These are phyloP conservation scores for Coemansia sp. DNA, from an alignment of 192 early-diverging fungal genomes.

Conservation along the genomic window DNA sequence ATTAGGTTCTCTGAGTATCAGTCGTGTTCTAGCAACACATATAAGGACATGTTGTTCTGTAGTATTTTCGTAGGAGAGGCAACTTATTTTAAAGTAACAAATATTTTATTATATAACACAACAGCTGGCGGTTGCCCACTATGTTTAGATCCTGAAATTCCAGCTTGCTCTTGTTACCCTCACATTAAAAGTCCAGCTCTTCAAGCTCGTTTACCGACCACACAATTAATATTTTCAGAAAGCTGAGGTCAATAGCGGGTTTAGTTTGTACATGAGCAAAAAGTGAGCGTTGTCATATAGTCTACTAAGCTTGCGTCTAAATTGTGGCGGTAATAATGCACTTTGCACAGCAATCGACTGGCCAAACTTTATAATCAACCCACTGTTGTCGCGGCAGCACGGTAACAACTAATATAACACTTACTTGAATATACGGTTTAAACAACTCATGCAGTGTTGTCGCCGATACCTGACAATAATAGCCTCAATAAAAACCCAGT, in stretches of 20 bases:
- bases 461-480: no score
- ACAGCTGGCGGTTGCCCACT: conserved; percentile 53
- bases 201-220: conserved; percentile 78
- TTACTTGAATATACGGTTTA: conserved; percentile 71
- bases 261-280: conserved; percentile 64
- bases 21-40: no score
- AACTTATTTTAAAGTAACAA: no score
- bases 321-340: conserved; percentile 63
- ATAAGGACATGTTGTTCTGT: no score
- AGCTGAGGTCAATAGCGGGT: conserved; percentile 66
- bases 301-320: conserved; percentile 58
- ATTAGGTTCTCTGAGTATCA: no score
- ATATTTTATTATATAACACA: no score
- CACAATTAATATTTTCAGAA: conserved; percentile 79
- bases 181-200: conserved; percentile 89
- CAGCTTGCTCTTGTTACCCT: conserved; percentile 75
- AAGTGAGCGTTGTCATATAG: conserved; percentile 56
- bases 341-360: conserved; percentile 71
- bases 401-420: conserved; percentile 71
- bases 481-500: no score
- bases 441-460: conserved; percentile 9
- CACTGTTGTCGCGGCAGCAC: conserved; percentile 79
- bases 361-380: conserved; percentile 90
- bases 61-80: no score
- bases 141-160: conserved; percentile 53